Conservation (phyloP, 345 rosid species). For the Garcia nutans region DNA sequence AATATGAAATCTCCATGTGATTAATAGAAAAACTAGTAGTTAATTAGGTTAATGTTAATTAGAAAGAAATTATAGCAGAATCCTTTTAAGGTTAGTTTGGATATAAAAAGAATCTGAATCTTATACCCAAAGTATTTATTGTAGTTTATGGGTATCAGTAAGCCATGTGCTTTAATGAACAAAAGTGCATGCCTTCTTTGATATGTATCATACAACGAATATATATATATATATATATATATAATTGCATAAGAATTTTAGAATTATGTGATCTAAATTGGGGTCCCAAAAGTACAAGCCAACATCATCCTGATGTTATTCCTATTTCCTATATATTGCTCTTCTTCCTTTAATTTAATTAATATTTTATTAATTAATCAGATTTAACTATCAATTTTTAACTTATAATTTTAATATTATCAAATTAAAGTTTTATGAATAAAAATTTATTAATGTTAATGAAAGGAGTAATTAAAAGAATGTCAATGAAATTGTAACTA, state of each 20-base stretch:
- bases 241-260: neutral
- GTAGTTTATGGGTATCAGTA: neutral
- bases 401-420: too few species aligned
- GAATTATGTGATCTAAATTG: neutral
- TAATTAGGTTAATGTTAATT: too few species aligned
- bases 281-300: neutral
- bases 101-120: neutral
- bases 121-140: neutral
- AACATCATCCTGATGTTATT: neutral
- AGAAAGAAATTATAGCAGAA: neutral
- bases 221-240: too few species aligned
- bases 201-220: neutral
- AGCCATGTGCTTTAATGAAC: neutral
- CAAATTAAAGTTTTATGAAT: too few species aligned
- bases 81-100: neutral
- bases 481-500: too few species aligned
- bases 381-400: too few species aligned
- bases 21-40: too few species aligned
- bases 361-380: too few species aligned
- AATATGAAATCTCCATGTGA: too few species aligned
- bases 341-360: neutral
- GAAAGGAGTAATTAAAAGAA: too few species aligned
- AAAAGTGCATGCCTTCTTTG: neutral
- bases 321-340: neutral
- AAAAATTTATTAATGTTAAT: too few species aligned